A percentile compares a stretch with the other conserved stretches of the same genome.
Conservation (phyloP, 176 grass and related monocot genomes). For the Avena atlantica region DNA sequence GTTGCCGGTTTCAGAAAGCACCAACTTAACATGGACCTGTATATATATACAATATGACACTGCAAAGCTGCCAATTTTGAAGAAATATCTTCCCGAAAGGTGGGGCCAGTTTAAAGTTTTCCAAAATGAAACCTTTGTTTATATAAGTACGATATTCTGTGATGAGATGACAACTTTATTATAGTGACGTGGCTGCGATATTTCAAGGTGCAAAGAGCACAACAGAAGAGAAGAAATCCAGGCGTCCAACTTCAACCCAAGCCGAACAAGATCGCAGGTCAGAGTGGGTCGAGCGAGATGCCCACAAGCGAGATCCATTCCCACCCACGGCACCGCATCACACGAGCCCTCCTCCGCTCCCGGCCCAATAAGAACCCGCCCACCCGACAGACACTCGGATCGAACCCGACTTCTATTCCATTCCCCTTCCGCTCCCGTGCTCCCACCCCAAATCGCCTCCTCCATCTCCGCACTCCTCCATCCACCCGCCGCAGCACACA, state of each 20-base stretch:
- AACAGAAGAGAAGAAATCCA: neutral
- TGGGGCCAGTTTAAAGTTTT: neutral
- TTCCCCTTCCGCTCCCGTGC: neutral
- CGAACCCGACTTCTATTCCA: neutral
- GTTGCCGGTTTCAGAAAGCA: neutral
- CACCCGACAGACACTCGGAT: neutral
- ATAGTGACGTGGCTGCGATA: neutral
- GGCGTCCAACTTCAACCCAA: neutral
- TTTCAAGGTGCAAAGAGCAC: neutral
- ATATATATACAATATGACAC: neutral
- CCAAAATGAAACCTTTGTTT: neutral
- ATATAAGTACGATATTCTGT: no score
- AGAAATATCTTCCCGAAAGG: neutral
- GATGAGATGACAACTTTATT: neutral
- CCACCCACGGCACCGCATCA: neutral
- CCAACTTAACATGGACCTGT: neutral
- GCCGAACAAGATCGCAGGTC: neutral
- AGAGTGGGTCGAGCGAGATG: neutral
- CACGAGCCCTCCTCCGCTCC: no score
- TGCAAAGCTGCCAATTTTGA: neutral
- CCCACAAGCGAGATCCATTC: neutral
- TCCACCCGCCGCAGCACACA: neutral
- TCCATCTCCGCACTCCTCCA: neutral
- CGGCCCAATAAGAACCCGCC: conserved; percentile 31
- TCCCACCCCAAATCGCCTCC: conserved; percentile 7